These are phyloP conservation scores for Plasmodium relictum DNA, from an alignment of 169 alveolate species.

Conservation along the genomic window DNA sequence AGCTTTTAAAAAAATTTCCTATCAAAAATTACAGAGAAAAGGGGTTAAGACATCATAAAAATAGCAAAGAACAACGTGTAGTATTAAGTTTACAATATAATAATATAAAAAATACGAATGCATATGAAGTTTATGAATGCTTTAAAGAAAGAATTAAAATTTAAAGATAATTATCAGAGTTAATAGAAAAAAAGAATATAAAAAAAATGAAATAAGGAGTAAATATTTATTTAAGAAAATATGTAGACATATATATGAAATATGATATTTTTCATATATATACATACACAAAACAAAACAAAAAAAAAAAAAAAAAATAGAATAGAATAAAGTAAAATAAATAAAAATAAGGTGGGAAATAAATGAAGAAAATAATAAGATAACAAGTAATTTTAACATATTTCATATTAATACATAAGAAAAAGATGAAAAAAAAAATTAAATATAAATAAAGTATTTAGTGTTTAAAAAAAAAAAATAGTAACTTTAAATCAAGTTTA, in stretches of 20 bases:
- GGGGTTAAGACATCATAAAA: neutral
- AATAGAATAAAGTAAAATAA: too few relatives aligned
- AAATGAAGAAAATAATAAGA: neutral
- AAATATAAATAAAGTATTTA: neutral
- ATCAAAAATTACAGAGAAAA: constrained; percentile 5
- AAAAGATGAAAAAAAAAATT: too few relatives aligned
- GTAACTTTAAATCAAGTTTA: neutral
- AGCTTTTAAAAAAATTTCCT: constrained; percentile 30
- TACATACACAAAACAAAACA: neutral
- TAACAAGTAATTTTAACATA: neutral
- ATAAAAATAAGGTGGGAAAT: too few relatives aligned
- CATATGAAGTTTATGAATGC: neutral
- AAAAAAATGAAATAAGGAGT: neutral
- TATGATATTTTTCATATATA: neutral
- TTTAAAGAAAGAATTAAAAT: constrained; percentile 20
- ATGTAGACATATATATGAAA: neutral
- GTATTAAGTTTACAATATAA: constrained; percentile 57
- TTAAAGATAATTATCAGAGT: neutral
- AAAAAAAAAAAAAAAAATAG: neutral
- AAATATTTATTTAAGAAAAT: neutral
- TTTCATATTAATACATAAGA: too few relatives aligned
- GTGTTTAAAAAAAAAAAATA: neutral
- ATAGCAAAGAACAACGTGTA: neutral
- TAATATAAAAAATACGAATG: constrained; percentile 39
- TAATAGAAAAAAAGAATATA: neutral